Evolutionary conservation across 352 stramenopile genomes (phyloP).

Genomic region (Globisporangium paroecandrum): DNA sequence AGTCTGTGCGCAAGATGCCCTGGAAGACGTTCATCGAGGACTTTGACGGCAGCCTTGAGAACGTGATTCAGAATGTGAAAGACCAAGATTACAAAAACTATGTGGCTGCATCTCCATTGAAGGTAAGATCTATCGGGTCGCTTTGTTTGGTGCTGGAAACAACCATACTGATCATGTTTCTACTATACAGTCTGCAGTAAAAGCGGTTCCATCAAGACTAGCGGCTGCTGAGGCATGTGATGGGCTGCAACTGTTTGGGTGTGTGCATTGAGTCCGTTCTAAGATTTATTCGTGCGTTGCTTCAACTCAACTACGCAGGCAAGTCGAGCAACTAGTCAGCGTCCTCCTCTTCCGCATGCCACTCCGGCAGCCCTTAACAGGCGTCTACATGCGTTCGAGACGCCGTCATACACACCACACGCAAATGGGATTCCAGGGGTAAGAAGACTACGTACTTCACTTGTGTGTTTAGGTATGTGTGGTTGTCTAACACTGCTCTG

Average conservation of each 20-base stretch:
- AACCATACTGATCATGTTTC: background rate
- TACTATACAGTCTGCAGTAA: constrained; percentile 1
- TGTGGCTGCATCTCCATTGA: constrained; percentile 37
- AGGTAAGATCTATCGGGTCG: constrained; percentile 9
- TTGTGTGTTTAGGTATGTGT: background rate
- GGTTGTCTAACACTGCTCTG: background rate
- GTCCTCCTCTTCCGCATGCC: constrained; percentile 4
- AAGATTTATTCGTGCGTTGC: background rate
- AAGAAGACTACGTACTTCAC: constrained; percentile 11
- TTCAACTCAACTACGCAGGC: background rate
- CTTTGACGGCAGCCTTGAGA: constrained; percentile 68
- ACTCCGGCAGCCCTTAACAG: constrained; percentile 15
- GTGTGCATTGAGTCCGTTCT: background rate
- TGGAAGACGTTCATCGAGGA: constrained; percentile 82
- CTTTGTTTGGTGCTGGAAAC: background rate
- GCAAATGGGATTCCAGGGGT: constrained; percentile 26
- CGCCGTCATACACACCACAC: constrained; percentile 30
- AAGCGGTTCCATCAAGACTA: constrained; percentile 3
- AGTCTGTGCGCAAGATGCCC: constrained; percentile 68
- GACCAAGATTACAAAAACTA: constrained; percentile 25
- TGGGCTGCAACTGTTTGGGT: background rate
- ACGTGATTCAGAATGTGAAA: constrained; percentile 66
- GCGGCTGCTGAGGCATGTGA: background rate
- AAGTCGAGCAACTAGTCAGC: background rate
- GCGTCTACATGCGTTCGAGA: constrained; percentile 37